These are phyloP conservation scores for Aspergillus brunneoviolaceus DNA, from an alignment of 2,329 filamentous ascomycete species.

Conservation along the genomic window DNA sequence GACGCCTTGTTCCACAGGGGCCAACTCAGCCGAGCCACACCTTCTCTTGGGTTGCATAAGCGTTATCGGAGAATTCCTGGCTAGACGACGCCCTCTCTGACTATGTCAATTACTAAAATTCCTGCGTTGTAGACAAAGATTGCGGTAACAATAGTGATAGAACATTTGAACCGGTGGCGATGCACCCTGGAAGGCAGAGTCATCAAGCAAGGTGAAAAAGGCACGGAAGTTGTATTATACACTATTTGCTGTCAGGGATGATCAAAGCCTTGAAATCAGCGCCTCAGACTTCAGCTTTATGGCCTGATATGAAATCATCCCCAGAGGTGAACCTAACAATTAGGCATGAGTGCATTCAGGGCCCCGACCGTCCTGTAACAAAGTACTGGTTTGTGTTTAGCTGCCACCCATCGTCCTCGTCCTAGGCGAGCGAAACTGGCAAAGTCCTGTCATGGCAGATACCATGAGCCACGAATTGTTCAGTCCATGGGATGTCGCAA, in stretches of 20 bases:
- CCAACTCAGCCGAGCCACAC: slow-evolving; percentile 22
- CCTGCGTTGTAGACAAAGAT: background rate
- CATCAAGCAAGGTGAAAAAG: background rate
- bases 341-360: slow-evolving; percentile 19
- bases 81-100: slow-evolving; percentile 1
- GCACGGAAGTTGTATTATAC: background rate
- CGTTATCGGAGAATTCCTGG: slow-evolving; percentile 10
- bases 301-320: slow-evolving; percentile 3
- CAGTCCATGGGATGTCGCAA: background rate
- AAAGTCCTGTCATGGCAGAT: background rate
- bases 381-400: background rate
- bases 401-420: slow-evolving; percentile 9
- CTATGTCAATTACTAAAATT: background rate
- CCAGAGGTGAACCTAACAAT: slow-evolving; percentile 8
- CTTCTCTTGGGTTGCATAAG: slow-evolving; percentile 10
- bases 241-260: background rate
- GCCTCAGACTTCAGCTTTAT: slow-evolving; percentile 10
- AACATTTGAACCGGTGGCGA: background rate
- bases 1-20: slow-evolving; percentile 10
- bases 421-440: background rate
- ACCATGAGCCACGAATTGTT: background rate
- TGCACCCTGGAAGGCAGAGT: background rate
- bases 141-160: background rate
- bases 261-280: slow-evolving; percentile 3
- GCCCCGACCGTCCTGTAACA: background rate